These are phyloP conservation scores for Leccinum arenicola DNA, from an alignment of 768 basidiomycete genomes.

Conservation along the genomic window DNA sequence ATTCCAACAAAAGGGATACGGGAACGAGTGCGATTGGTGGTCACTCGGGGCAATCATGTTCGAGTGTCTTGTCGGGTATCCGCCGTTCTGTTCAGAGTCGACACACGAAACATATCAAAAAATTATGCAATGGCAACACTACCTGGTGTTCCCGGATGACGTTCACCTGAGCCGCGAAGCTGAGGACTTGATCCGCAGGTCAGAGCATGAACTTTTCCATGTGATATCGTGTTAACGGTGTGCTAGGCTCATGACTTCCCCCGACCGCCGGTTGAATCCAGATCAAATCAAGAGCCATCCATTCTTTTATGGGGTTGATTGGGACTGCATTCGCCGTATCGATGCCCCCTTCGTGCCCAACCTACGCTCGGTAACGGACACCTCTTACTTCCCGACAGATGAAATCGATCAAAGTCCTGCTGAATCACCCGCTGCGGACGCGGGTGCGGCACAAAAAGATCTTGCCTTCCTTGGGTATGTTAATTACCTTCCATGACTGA, in stretches of 20 bases:
- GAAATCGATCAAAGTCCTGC: constrained; percentile 78
- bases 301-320: constrained; percentile 96
- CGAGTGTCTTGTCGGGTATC: constrained; percentile 95
- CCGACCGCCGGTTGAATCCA: constrained; percentile 71
- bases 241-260: constrained; percentile 75
- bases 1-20: constrained; percentile 95
- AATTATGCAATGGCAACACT: constrained; percentile 91
- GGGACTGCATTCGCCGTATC: constrained; percentile 82
- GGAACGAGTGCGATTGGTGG: constrained; percentile 99
- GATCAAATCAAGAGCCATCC: constrained; percentile 90
- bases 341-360: constrained; percentile 97
- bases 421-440: constrained; percentile 38
- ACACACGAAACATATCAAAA: constrained; percentile 98
- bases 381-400: constrained; percentile 97
- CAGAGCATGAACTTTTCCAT: constrained; percentile 15
- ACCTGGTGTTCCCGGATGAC: constrained; percentile 89
- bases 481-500: background rate
- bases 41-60: constrained; percentile 98
- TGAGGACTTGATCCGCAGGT: constrained; percentile 86
- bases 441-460: constrained; percentile 48
- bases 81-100: constrained; percentile 93
- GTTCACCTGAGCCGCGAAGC: constrained; percentile 89
- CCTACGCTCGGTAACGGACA: constrained; percentile 89
- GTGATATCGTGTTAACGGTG: constrained; percentile 4
- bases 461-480: constrained; percentile 65